phyloP scores from a whole-genome alignment of 495 filamentous ascomycete species.

The Penicillium samsonianum region DNA sequence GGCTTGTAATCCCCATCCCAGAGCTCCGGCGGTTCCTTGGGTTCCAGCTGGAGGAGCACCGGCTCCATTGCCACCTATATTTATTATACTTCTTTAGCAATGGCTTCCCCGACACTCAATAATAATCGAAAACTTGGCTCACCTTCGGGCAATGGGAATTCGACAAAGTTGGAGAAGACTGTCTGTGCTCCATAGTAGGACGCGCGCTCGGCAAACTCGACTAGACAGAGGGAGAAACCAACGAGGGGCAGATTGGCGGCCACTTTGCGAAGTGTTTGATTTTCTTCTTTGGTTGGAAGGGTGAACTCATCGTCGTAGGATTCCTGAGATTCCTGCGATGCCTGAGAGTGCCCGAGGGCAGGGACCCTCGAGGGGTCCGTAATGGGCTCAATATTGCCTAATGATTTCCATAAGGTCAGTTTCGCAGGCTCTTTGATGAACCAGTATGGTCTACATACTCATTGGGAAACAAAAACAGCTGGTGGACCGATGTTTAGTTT shows the following conservation, averaged over 20 bases:
- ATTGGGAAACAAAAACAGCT: too few relatives aligned
- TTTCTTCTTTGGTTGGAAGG: slow-evolving; percentile 59
- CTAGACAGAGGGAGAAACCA: slow-evolving; percentile 56
- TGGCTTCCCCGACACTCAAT: too few relatives aligned
- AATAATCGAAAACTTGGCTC: neutral
- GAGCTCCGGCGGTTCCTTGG: slow-evolving; percentile 57
- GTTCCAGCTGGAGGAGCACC: slow-evolving; percentile 58
- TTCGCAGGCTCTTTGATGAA: too few relatives aligned
- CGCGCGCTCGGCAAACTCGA: slow-evolving; percentile 61
- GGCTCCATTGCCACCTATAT: slow-evolving; percentile 58
- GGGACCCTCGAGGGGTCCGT: too few relatives aligned
- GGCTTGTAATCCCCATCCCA: slow-evolving; percentile 59
- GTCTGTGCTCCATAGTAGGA: slow-evolving; percentile 58
- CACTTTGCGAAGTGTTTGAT: slow-evolving; percentile 55
- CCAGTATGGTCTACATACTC: too few relatives aligned
- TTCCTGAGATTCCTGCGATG: too few relatives aligned
- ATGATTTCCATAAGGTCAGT: too few relatives aligned
- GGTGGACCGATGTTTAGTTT: too few relatives aligned
- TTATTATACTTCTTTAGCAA: too few relatives aligned
- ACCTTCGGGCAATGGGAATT: slow-evolving; percentile 52
- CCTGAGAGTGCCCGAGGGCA: too few relatives aligned
- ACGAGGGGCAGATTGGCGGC: slow-evolving; percentile 50
- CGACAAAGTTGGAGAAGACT: slow-evolving; percentile 62
- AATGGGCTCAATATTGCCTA: too few relatives aligned
- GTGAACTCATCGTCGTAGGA: slow-evolving; percentile 36